Evolutionary conservation across 208 protist species (phyloP).

Genomic region (Wallacemonas collosoma): DNA sequence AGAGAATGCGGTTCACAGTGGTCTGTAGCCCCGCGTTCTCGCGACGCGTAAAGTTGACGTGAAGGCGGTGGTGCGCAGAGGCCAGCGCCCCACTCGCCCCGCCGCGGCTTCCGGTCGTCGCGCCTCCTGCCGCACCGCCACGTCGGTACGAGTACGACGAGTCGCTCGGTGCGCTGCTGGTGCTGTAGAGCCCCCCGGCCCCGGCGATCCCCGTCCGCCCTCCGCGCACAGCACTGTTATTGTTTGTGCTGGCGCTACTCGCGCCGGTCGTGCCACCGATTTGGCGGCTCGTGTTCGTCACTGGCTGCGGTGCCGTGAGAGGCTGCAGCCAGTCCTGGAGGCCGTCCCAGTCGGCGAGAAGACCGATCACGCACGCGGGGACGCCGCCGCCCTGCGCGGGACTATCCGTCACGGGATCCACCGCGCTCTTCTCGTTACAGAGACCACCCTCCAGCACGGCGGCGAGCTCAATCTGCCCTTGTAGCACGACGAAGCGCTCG

Average conservation of each 20-base stretch:
- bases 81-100: slow-evolving; percentile 5
- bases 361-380: slow-evolving; percentile 22
- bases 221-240: not conserved
- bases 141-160: slow-evolving; percentile 14
- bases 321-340: slow-evolving; percentile 42
- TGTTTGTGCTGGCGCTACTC: not conserved
- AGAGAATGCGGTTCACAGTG: slow-evolving; percentile 76
- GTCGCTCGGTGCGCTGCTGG: not conserved
- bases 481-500: slow-evolving; percentile 54
- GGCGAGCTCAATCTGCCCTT: slow-evolving; percentile 54
- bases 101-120: slow-evolving; percentile 6
- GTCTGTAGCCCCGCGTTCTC: slow-evolving; percentile 59
- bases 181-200: slow-evolving; percentile 11
- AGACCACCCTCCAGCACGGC: slow-evolving; percentile 27
- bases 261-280: too few relatives aligned
- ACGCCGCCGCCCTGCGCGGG: slow-evolving; percentile 28
- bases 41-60: slow-evolving; percentile 51
- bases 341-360: slow-evolving; percentile 43
- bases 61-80: slow-evolving; percentile 4
- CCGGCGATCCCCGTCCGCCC: not conserved
- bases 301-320: slow-evolving; percentile 27
- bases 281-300: slow-evolving; percentile 11
- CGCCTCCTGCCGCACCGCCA: slow-evolving; percentile 21
- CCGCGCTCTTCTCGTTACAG: slow-evolving; percentile 25
- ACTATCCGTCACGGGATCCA: slow-evolving; percentile 26